Evolutionary conservation across 2,329 filamentous ascomycete species (phyloP), one percentile per base, ranked within the genome.

Genomic region (Mollisiaceae sp.): DNA sequence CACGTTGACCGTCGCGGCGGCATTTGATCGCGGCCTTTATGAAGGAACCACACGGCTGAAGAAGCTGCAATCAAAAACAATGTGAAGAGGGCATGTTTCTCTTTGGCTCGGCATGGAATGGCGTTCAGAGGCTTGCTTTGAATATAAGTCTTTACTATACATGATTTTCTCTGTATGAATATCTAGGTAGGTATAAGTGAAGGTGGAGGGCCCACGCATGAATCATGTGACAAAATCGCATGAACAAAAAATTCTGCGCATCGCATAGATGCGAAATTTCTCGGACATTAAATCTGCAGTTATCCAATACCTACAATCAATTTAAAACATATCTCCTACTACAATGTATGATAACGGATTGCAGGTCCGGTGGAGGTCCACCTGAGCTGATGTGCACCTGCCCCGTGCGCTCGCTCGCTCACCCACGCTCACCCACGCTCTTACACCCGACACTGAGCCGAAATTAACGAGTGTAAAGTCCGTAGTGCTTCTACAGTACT

Each of bases 1-100:
- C 71, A 99, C 95, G 0, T 80, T 99, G 71, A 99, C 95, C 0
- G 95, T 99, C 20, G 95, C 95, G 12, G 95, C 96, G 6, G 95
- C 95, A 4, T 82, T 99, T 38, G 95, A 99, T 77, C 87, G 96
- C 64, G 92, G 91, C 59, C 79, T 98, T 67, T 99, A 97, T 74
- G 95, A 99, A 80, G 95, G 95, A 50, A 86, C 87, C 2, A 87
- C 89, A 65, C 87, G 91, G 76, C 83, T 98, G 69, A 97, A 91
- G 86, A 99, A 99, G 85, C 79, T 97, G 77, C 92, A 85, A 71
- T 79, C 82, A 5, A 90, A 90, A 80, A 86, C 86, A 69, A 74
- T 87, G 66, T 89, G 66, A 75, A 60, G 47, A 56, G 22, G 18
- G 11, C 4, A 39, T 39, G 9, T 57, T 57, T 57, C 35, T 36